Conservation (phyloP, 1,139 yeast genomes). For the Blastobotrys illinoisensis region DNA sequence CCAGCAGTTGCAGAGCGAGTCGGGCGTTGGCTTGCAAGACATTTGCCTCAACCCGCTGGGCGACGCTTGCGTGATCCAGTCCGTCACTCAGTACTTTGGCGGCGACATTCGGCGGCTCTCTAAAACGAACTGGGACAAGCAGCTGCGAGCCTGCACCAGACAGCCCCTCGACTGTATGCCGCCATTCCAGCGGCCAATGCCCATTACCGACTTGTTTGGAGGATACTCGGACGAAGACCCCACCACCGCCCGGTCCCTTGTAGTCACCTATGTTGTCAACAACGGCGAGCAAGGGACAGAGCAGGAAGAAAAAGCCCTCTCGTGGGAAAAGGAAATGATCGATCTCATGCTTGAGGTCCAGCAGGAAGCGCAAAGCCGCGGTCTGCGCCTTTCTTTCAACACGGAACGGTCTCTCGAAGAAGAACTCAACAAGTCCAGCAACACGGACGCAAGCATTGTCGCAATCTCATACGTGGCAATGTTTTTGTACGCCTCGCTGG, state of each 20-base stretch:
- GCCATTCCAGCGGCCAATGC: conserved; percentile 82
- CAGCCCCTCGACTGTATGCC: conserved; percentile 91
- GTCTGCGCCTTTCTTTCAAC: conserved; percentile 63
- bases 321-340: conserved; percentile 66
- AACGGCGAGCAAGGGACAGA: conserved; percentile 37
- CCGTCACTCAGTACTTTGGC: conserved; percentile 81
- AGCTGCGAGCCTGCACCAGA: conserved; percentile 55
- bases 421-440: conserved; percentile 76
- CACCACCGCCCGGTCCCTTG: conserved; percentile 61
- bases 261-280: conserved; percentile 60
- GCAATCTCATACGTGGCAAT: conserved; percentile 73
- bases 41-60: conserved; percentile 81
- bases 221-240: conserved; percentile 44
- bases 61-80: conserved; percentile 73
- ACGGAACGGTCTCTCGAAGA: conserved; percentile 80
- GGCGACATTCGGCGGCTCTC: conserved; percentile 54
- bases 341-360: conserved; percentile 45
- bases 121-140: conserved; percentile 48
- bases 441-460: conserved; percentile 70
- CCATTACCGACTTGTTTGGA: conserved; percentile 65
- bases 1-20: conserved; percentile 22
- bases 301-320: conserved; percentile 41
- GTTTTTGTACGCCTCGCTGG: conserved; percentile 84
- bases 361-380: conserved; percentile 38
- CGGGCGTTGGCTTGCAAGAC: conserved; percentile 46